A percentile compares a stretch with the other conserved stretches of the same genome.
phyloP scores from a whole-genome alignment of 371 early-diverging fungal species.

The Mortierella sp. region DNA sequence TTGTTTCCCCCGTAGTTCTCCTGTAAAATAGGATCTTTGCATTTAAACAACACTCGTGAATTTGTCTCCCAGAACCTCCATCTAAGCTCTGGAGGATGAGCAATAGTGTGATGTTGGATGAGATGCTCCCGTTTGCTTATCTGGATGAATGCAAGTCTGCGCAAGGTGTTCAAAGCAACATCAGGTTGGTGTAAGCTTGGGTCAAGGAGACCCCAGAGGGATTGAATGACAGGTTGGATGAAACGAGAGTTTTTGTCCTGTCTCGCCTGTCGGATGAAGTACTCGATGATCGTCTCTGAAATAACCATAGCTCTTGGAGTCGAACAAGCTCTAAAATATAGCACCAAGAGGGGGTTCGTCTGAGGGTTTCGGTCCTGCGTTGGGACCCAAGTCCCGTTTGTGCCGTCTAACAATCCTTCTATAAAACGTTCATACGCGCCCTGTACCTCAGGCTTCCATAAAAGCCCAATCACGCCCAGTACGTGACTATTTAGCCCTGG shows the following conservation, averaged over 20 bases:
- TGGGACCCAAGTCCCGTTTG: neutral
- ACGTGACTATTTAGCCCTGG: neutral
- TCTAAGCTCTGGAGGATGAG: constrained; percentile 13
- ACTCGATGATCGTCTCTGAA: constrained; percentile 10
- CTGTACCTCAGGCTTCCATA: neutral
- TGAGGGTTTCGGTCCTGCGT: neutral
- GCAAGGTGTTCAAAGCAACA: constrained; percentile 3
- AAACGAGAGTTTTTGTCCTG: neutral
- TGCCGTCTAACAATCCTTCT: neutral
- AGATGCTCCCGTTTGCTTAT: constrained; percentile 13
- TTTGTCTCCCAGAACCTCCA: constrained; percentile 5
- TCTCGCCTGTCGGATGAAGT: constrained; percentile 14
- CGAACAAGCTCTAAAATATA: neutral
- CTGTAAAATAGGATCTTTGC: constrained; percentile 25
- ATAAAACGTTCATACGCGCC: neutral
- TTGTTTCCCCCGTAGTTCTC: neutral
- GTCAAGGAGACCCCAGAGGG: neutral
- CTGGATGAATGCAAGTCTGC: constrained; percentile 12
- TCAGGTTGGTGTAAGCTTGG: constrained; percentile 1
- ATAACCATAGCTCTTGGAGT: neutral
- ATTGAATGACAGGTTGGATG: neutral
- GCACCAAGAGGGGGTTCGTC: neutral
- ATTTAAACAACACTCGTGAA: constrained; percentile 2
- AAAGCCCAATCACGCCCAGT: too few species aligned
- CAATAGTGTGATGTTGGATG: constrained; percentile 29